phyloP scores from a whole-genome alignment of 129 eudicot genomes.

The Daucus carota region DNA sequence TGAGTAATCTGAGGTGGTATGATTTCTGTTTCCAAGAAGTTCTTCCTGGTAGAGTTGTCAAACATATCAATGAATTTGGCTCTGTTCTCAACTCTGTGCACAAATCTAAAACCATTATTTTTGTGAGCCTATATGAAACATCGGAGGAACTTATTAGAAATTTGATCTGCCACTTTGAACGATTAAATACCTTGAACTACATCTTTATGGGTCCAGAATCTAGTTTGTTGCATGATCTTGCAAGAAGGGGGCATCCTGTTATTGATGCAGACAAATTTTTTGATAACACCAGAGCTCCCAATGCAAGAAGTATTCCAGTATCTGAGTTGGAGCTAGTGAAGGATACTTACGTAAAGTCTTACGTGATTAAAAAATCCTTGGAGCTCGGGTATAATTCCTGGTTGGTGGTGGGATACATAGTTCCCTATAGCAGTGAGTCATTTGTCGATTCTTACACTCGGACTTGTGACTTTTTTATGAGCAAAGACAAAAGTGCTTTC shows the following conservation, averaged over 20 bases:
- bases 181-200: conserved; percentile 54
- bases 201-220: conserved; percentile 47
- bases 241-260: conserved; percentile 81
- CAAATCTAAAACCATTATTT: conserved; percentile 38
- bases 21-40: conserved; percentile 83
- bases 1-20: conserved; percentile 74
- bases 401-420: conserved; percentile 43
- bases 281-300: conserved; percentile 23
- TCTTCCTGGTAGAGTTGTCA: conserved; percentile 47
- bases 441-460: conserved; percentile 32
- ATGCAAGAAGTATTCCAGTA: conserved; percentile 17
- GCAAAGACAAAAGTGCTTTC: conserved; percentile 32
- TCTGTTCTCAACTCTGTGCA: conserved; percentile 38
- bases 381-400: conserved; percentile 46
- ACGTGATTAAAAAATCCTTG: conserved; percentile 41
- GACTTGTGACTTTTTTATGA: conserved; percentile 37
- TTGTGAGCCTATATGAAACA: conserved; percentile 40
- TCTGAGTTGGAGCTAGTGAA: conserved; percentile 27
- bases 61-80: conserved; percentile 38
- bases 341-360: conserved; percentile 44
- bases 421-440: conserved; percentile 37
- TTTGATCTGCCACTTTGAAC: conserved; percentile 78
- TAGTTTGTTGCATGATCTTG: conserved; percentile 54
- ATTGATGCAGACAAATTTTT: conserved; percentile 42
- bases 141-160: conserved; percentile 42